Conservation (phyloP, 345 rosid species). For the Eucalyptus sp. region DNA sequence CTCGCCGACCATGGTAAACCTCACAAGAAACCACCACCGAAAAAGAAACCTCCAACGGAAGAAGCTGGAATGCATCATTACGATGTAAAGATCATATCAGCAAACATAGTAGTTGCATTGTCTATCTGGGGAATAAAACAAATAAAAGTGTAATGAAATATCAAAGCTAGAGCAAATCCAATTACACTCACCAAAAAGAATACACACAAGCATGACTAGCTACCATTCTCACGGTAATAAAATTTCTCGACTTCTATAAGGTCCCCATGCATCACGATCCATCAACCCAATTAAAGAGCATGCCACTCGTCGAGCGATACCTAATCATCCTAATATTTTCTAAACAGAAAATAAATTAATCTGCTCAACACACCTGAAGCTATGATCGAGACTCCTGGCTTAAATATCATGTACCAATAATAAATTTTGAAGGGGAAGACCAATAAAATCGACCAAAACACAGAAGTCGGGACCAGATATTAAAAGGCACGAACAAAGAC, state of each 20-base stretch:
- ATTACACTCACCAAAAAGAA: not conserved
- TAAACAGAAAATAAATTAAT: not conserved
- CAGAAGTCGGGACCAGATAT: not conserved
- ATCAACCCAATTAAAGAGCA: not conserved
- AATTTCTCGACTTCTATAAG: not conserved
- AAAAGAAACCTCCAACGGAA: not conserved
- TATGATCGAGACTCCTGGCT: not conserved
- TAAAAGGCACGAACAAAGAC: not conserved
- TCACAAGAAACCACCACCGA: not conserved
- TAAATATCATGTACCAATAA: not conserved
- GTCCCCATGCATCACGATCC: not conserved
- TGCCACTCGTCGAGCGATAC: not conserved
- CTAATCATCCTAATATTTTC: not conserved
- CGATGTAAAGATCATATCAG: not conserved
- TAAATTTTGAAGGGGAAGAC: not conserved
- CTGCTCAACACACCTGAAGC: not conserved
- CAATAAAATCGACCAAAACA: not conserved
- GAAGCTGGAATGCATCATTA: not conserved
- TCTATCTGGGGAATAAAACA: not conserved
- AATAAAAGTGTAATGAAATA: not conserved
- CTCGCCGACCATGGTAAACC: not conserved
- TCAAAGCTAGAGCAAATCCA: not conserved
- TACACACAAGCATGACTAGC: not conserved
- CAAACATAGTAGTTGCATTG: not conserved
- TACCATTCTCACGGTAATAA: not conserved